A percentile compares a stretch with the other conserved stretches of the same genome.
These are phyloP conservation scores for Pseudogymnoascus sp. DNA, from an alignment of 2,329 filamentous ascomycete species.

Conservation along the genomic window DNA sequence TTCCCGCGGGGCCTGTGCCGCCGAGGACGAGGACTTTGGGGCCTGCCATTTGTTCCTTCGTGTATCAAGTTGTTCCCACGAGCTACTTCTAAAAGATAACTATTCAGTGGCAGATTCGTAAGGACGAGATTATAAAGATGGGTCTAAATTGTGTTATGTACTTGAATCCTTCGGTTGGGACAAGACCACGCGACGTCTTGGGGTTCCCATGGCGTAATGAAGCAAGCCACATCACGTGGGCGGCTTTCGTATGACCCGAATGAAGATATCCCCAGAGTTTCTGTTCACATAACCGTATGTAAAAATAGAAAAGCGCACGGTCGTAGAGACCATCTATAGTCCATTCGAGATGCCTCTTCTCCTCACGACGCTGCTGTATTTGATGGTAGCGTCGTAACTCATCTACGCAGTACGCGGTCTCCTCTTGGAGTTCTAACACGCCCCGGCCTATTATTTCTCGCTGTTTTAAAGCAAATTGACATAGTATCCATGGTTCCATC, in stretches of 20 bases:
- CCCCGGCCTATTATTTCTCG: too few relatives aligned
- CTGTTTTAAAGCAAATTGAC: too few relatives aligned
- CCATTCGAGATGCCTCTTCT: too few relatives aligned
- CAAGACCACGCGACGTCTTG: neutral
- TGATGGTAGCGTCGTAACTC: too few relatives aligned
- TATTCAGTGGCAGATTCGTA: neutral
- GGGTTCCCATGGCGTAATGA: neutral
- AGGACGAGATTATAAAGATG: neutral
- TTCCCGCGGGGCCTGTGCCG: conserved; percentile 20
- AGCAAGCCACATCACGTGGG: conserved; percentile 3
- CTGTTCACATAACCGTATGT: neutral
- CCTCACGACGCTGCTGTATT: too few relatives aligned
- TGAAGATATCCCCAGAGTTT: neutral
- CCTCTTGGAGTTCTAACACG: too few relatives aligned
- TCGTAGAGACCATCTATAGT: neutral
- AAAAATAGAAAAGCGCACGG: neutral
- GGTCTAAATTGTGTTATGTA: neutral
- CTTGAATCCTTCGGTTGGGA: neutral
- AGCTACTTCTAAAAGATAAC: neutral
- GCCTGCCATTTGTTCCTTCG: neutral
- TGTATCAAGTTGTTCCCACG: neutral
- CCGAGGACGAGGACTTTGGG: conserved; percentile 19
- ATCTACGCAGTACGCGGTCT: too few relatives aligned
- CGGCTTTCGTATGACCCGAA: neutral
- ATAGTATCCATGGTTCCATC: too few relatives aligned